phyloP scores from a whole-genome alignment of 2,329 filamentous ascomycete species.

The Clonostachys byssicola region DNA sequence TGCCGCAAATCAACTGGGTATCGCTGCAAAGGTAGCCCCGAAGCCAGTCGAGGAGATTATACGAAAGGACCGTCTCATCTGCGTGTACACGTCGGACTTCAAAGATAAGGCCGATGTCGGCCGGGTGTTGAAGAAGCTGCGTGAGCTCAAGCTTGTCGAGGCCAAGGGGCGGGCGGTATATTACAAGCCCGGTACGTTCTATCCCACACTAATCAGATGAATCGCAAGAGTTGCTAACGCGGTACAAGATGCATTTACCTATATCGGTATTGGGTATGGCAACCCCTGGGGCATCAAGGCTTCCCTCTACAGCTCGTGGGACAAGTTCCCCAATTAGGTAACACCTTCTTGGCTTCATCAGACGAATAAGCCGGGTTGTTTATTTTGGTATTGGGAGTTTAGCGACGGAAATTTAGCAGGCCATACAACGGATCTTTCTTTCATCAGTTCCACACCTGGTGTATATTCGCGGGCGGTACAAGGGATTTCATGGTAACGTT shows the following conservation, averaged over 20 bases:
- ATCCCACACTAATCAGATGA: background rate
- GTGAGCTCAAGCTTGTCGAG: slow-evolving; percentile 56
- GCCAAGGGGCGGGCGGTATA: slow-evolving; percentile 52
- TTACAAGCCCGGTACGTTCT: slow-evolving; percentile 67
- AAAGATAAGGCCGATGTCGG: slow-evolving; percentile 63
- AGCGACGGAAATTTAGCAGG: too few relatives aligned
- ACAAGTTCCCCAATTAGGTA: slow-evolving; percentile 20
- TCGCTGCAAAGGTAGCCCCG: slow-evolving; percentile 67
- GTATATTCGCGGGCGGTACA: too few relatives aligned
- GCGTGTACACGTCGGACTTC: slow-evolving; percentile 76
- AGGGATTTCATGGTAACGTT: too few relatives aligned
- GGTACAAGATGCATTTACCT: slow-evolving; percentile 59
- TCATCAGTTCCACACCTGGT: too few relatives aligned
- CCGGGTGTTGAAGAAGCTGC: slow-evolving; percentile 60
- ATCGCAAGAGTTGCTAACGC: slow-evolving; percentile 6
- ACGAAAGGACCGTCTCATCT: slow-evolving; percentile 56
- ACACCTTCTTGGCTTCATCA: too few relatives aligned
- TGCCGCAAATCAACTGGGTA: slow-evolving; percentile 64
- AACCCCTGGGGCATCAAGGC: slow-evolving; percentile 62
- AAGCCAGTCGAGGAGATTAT: slow-evolving; percentile 32
- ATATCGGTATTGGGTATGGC: slow-evolving; percentile 55
- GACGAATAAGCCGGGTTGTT: too few relatives aligned
- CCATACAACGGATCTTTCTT: too few relatives aligned
- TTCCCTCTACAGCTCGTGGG: slow-evolving; percentile 47
- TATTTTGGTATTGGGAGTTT: too few relatives aligned